Base-by-base conservation (phyloP, 805 yeast genomes). In the Naumovozyma castellii region DNA sequence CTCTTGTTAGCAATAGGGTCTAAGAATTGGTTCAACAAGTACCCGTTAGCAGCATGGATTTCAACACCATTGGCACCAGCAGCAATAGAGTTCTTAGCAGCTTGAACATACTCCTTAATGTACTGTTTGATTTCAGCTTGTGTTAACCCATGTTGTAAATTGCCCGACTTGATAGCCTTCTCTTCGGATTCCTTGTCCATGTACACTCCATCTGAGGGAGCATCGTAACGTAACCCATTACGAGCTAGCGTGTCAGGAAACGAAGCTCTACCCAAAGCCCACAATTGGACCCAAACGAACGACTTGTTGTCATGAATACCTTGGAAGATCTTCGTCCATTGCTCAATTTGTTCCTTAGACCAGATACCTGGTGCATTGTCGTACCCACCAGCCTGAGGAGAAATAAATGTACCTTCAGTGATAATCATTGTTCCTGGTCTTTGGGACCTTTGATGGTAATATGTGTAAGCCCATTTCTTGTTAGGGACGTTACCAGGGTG, bases 21-120 rank as follows among this genome's bases (percentile, higher is more conserved):
- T 46, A 77, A 51, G 49, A 80, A 78, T 56, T 73, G 72, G 56
- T 69, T 66, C 31, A 74, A 48, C 40, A 80, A 56, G 50, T 74
- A 79, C 10, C 85, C 84, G 51, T 78, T 77, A 13, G 85, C 84
- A 27, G 65, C 65, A 53, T 78, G 85, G 36, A 80, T 58, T 57
- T 80, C 84, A 25, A 80, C 71, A 43, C 76, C 76, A 56, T 80
- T 84, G 35, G 65, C 65, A 32, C 64, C 65, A 16, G 54, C 51
- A 10, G 42, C 51, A 31, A 61, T 42, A 10, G 57, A 41, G 20
- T 51, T 56, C 45, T 56, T 56, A 9, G 79, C 76, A 32, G 75
- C 73, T 4, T 46, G 44, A 4, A 62, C 69, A 45, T 57, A 75
- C 34, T 65, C 64, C 27, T 58, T 43, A 18, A 67, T 59, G 39